Evolutionary conservation across 805 yeast species (phyloP).

Genomic region (Cyberlindnera mycetangii): DNA sequence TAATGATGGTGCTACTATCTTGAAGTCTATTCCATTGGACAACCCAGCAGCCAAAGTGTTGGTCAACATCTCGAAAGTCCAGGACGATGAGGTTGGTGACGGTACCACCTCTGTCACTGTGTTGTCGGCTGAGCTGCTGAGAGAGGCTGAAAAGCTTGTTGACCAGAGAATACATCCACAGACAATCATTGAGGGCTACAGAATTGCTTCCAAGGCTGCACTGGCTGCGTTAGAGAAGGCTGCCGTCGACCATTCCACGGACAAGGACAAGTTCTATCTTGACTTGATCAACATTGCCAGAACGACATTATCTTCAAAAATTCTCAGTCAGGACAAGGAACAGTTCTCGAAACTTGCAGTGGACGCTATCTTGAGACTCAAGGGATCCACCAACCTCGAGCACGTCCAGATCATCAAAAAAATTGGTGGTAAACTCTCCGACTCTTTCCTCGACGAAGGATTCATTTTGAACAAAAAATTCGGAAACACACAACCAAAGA

Average conservation of each 20-base stretch:
- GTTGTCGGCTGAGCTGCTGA: slow-evolving; percentile 81
- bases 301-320: slow-evolving; percentile 91
- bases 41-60: slow-evolving; percentile 96
- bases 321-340: slow-evolving; percentile 91
- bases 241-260: slow-evolving; percentile 76
- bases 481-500: slow-evolving; percentile 93
- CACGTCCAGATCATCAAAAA: slow-evolving; percentile 91
- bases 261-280: slow-evolving; percentile 63
- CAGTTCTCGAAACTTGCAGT: slow-evolving; percentile 88
- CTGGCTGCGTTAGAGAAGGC: slow-evolving; percentile 69
- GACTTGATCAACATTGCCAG: slow-evolving; percentile 86
- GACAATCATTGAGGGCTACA: slow-evolving; percentile 92
- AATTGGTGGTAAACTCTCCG: slow-evolving; percentile 87
- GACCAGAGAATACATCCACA: slow-evolving; percentile 96
- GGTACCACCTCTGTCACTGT: slow-evolving; percentile 98
- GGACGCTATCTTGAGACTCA: slow-evolving; percentile 85
- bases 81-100: slow-evolving; percentile 56
- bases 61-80: slow-evolving; percentile 93
- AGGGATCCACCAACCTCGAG: slow-evolving; percentile 88
- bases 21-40: slow-evolving; percentile 90
- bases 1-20: slow-evolving; percentile 97
- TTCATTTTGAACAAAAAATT: slow-evolving; percentile 88
- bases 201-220: slow-evolving; percentile 88
- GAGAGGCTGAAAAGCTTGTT: slow-evolving; percentile 92
- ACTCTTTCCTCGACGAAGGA: slow-evolving; percentile 94